Evolutionary conservation across 305 asterid species (phyloP), one percentile per base, ranked within the genome.

Genomic region (Fraxinus latifolia): DNA sequence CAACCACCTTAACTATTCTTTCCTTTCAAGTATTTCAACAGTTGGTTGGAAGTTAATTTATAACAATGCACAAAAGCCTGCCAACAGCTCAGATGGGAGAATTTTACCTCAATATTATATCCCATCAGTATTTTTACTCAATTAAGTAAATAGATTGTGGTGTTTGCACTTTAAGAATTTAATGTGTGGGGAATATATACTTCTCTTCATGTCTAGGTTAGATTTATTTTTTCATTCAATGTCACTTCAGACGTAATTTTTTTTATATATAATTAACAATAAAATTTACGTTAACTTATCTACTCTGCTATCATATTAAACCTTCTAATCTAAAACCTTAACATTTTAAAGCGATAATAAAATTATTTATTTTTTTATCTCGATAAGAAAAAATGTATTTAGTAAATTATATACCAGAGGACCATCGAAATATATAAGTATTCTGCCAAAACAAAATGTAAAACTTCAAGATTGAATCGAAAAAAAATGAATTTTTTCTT

Each of bases 1-100:
- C 80, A 55, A 80, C 86, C 60, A 82, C 39, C 84, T 72, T 60
- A 65, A 65, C 8, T 80, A 87, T 77, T 84, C 90, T 89, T 89
- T 87, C 88, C 92, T 86, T 89, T 76, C 82, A 89, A 86, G 91
- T 77, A 55, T 83, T 85, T 83, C 85, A 84, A 83, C 31, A 34
- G 31, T 76, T 82, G 78, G 77, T 71, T 72, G 71, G 23, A 23
- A 67, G 74, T 76, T 70, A 23, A 65, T 79, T 44, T 77, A 80
- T 65, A 77, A 25, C 33, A 8, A 21, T 62, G 12, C 12, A 21
- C 71, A 62, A 8, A 72, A 17, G 5, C 21, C 0, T 17, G 67
- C 73, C 74, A 83, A 78, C 85, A 65, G 76, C 81, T 60, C 27
- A n/a, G 82, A 81, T 83, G 65, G 74, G 34, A 74, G 29, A 39